Base-by-base conservation (phyloP, 2,329 filamentous ascomycete genomes). In the Aspergillus brasiliensis region DNA sequence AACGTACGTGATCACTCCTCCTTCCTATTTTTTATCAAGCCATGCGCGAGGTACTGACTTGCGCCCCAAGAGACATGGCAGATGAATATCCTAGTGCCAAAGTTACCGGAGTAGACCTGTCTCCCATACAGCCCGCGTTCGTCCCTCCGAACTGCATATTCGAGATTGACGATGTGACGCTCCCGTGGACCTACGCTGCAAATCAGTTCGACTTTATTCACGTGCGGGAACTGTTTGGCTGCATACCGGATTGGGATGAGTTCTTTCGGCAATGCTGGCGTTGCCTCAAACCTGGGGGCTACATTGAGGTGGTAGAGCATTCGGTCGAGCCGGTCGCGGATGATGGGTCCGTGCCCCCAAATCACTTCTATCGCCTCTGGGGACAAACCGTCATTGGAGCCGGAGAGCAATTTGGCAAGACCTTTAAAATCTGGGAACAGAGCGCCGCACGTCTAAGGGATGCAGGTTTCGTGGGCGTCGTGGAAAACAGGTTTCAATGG, bases 41-140 rank as follows among this genome's bases (percentile, higher is more conserved):
- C 11, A 5, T 40, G 10, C 8, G 7, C 17, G 44, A 27, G 3
- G 15, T 19, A 10, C 55, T 57, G 27, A 47, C 42, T n/a, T 25
- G 13, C 19, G 4, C 23, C 63, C 3, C 0, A 58, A 73, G 67
- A n/a, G 69, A 71, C 49, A 66, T 74, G 57, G 73, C 71, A 56
- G 64, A 79, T 66, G 56, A 77, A 59, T 70, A 76, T 57, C 75
- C 77, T 10, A 69, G 68, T 23, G 78, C 80, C 23, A 69, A 73
- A 37, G 76, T 84, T 48, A 77, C 76, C 2, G 82, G 81, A 27
- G 78, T 76, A 13, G 81, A 83, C 64, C 75, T 83, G 49, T 80
- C 77, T 1, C 80, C 81, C 23, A 83, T 83, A 51, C 81, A 83
- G 62, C 81, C 81, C 2, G 67, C 71, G 51, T 79, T 72, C 25